Percentiles rank a stretch among this genome's conserved stretches.
Evolutionary conservation across 345 rosid species (phyloP).

Genomic region (Capsella bursapastoris): DNA sequence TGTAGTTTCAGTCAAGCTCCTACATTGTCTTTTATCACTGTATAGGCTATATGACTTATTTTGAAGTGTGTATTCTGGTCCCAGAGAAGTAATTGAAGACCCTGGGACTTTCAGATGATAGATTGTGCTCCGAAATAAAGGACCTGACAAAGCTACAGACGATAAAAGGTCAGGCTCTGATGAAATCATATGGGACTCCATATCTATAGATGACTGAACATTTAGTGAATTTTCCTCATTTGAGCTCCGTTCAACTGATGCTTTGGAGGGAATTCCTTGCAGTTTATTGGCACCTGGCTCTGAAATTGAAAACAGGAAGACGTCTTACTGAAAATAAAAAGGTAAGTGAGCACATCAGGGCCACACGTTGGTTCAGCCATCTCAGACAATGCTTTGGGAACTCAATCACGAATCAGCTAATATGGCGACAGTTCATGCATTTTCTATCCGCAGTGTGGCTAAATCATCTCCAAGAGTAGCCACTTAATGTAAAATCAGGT

Average conservation of each 20-base stretch:
- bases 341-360: constrained; percentile 19
- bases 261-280: constrained; percentile 47
- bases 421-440: constrained; percentile 22
- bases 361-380: constrained; percentile 11
- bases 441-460: constrained; percentile 31
- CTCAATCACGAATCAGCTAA: constrained; percentile 2
- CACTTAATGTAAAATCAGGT: constrained; percentile 21
- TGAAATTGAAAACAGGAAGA: constrained; percentile 28
- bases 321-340: constrained; percentile 13
- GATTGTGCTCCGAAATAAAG: constrained; percentile 59
- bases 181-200: constrained; percentile 44
- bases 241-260: constrained; percentile 40
- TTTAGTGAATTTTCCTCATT: constrained; percentile 31
- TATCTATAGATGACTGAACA: constrained; percentile 40
- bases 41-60: constrained; percentile 38
- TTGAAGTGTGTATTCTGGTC: constrained; percentile 40
- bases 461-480: constrained; percentile 16
- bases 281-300: constrained; percentile 52
- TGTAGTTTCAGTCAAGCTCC: constrained; percentile 40
- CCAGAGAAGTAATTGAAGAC: constrained; percentile 36
- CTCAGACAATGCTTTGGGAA: constrained; percentile 3
- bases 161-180: constrained; percentile 35
- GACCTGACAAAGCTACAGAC: constrained; percentile 45
- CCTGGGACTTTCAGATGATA: constrained; percentile 55
- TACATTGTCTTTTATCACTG: constrained; percentile 44